These are phyloP conservation scores for Cichorium intybus DNA, from an alignment of 140 eudicot species.

Conservation along the genomic window DNA sequence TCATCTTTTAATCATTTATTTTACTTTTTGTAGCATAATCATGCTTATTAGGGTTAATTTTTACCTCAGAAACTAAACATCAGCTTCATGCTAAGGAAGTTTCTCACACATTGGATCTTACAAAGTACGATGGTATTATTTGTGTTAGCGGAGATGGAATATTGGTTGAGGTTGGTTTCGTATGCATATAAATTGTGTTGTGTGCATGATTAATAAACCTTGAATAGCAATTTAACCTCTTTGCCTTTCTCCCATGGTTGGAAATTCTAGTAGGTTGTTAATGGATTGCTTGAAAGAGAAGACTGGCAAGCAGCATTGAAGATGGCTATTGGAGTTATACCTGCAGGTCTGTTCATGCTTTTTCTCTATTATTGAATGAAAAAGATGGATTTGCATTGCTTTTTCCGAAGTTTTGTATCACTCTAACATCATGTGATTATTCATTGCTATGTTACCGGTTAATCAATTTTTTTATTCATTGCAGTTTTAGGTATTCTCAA, in stretches of 20 bases:
- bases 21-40: not conserved
- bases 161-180: constrained; percentile 80
- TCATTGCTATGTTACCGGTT: too few species aligned
- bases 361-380: not conserved
- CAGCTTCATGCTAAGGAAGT: constrained; percentile 92
- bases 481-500: too few species aligned
- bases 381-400: too few species aligned
- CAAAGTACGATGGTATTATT: constrained; percentile 82
- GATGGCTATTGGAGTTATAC: constrained; percentile 84
- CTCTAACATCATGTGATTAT: too few species aligned
- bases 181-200: constrained; percentile 3
- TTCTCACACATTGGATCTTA: constrained; percentile 59
- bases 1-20: constrained; percentile 11
- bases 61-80: constrained; percentile 60
- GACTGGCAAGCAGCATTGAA: constrained; percentile 74
- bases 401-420: too few species aligned
- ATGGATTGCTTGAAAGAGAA: constrained; percentile 79
- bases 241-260: constrained; percentile 23
- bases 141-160: constrained; percentile 96
- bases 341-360: constrained; percentile 63
- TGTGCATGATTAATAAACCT: not conserved
- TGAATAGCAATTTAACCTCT: constrained; percentile 8
- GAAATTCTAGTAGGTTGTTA: constrained; percentile 69
- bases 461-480: too few species aligned
- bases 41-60: constrained; percentile 21